Conservation (phyloP, 108 stramenopile genomes). For the Nitzschia putrida region DNA sequence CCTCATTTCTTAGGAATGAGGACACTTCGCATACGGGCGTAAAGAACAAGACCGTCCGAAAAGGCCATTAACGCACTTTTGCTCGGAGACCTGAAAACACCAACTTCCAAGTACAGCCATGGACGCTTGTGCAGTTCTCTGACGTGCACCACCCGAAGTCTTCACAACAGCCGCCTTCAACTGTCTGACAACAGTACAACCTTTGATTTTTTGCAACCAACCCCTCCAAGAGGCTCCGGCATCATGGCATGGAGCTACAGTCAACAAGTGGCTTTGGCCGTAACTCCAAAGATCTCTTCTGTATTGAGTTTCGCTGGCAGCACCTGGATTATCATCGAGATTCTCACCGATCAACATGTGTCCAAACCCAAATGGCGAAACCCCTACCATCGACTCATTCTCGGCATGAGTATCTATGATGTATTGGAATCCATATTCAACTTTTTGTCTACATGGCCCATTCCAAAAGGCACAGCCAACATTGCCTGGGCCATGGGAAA, state of each 20-base stretch:
- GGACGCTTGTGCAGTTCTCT: no score
- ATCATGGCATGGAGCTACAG: background rate
- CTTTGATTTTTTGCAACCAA: no score
- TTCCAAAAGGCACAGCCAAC: constrained; percentile 7
- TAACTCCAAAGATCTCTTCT: constrained; percentile 43
- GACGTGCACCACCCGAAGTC: no score
- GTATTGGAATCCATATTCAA: constrained; percentile 36
- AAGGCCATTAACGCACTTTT: no score
- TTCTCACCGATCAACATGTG: constrained; percentile 3
- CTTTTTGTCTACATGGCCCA: constrained; percentile 46
- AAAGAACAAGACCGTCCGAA: no score
- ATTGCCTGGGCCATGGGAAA: constrained; percentile 4
- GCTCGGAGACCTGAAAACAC: no score
- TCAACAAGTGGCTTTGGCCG: constrained; percentile 32
- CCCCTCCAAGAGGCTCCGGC: no score
- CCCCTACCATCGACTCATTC: constrained; percentile 46
- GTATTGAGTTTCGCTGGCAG: constrained; percentile 37
- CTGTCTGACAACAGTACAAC: no score
- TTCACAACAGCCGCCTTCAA: no score
- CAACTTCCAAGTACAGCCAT: no score
- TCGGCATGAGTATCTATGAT: constrained; percentile 39
- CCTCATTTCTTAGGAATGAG: no score
- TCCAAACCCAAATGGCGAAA: background rate
- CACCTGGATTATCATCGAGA: constrained; percentile 46
- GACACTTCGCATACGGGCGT: no score